Evolutionary conservation across 305 asterid genomes (phyloP), one percentile per base, ranked within the genome.

Genomic region (Salvia sclarea): DNA sequence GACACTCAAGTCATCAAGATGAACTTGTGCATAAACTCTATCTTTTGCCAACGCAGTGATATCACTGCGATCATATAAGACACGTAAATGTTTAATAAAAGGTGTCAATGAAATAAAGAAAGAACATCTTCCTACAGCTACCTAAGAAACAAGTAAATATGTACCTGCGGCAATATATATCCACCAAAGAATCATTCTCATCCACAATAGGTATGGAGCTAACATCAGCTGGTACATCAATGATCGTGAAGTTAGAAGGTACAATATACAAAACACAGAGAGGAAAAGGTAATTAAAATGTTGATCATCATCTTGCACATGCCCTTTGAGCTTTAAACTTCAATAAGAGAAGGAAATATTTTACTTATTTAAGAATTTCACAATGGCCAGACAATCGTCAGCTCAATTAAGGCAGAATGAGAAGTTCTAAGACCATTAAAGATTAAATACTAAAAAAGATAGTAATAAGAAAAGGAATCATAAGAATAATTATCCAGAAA

Each of bases 11-110:
- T 84, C 87, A 78, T 84, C 87, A 61, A 86, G 92, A 64, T 67
- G 87, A 75, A 86, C 71, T 73, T 82, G 92, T 4, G 88, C 86
- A 64, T 86, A 86, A 21, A 80, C 82, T 73, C 76, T 80, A 80
- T 81, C 89, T 76, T 83, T 86, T 65, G 89, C 89, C 87, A 86
- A 82, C 70, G 89, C 86, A 75, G 92, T 86, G 62, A 86, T 86
- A 73, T 86, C 92, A 24, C 92, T 86, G 85, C 68, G 20, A 64
- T 48, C 38, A 61, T 64, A 66, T n/a, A 74, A 75, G 58, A 74
- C 24, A 21, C 4, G 24, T 16, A 48, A 17, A 47, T 30, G 53
- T n/a, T 61, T 20, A 21, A 67, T 61, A 56, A 37, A 73, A 64
- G 69, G 41, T 25, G 48, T 12, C 48, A 47, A 18, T 53, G 43